Conservation (phyloP, 2,329 filamentous ascomycete species). For the Bisporella sp. region DNA sequence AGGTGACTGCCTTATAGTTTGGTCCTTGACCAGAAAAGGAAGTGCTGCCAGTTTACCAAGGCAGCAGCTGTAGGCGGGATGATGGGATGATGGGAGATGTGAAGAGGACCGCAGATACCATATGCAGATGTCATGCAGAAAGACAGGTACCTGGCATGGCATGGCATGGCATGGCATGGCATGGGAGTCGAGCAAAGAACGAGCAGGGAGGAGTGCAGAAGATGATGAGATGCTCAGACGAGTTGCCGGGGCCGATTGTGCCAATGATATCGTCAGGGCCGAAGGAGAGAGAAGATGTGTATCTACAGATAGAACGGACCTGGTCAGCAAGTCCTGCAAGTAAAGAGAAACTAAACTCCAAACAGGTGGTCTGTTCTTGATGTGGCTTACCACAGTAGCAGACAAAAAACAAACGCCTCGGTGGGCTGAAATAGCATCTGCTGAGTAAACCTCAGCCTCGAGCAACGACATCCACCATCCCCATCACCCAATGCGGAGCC, state of each 20-base stretch:
- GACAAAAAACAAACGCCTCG: slow-evolving; percentile 4
- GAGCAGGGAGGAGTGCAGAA: too few relatives aligned
- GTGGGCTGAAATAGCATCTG: slow-evolving; percentile 21
- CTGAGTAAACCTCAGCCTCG: slow-evolving; percentile 25
- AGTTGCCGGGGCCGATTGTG: too few relatives aligned
- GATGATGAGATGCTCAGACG: too few relatives aligned
- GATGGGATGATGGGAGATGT: slow-evolving; percentile 10
- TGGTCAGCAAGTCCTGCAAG: background rate
- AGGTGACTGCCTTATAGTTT: slow-evolving; percentile 27
- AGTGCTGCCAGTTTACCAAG: slow-evolving; percentile 15
- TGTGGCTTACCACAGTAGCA: slow-evolving; percentile 9
- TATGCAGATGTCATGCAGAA: slow-evolving; percentile 25
- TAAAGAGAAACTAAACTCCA: slow-evolving; percentile 12
- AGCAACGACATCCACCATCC: background rate
- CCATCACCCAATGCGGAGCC: too few relatives aligned
- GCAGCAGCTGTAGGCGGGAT: slow-evolving; percentile 17
- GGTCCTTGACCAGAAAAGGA: slow-evolving; percentile 8
- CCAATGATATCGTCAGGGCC: too few relatives aligned
- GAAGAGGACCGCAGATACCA: slow-evolving; percentile 10
- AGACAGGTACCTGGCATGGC: slow-evolving; percentile 3
- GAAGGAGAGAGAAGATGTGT: too few relatives aligned
- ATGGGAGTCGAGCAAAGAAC: background rate
- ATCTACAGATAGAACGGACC: too few relatives aligned
- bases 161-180: slow-evolving; percentile 9
- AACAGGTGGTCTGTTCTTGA: slow-evolving; percentile 20